Evolutionary conservation across 1,284 basidiomycete species (phyloP), one percentile per base, ranked within the genome.

Genomic region (Cryptococcus sp.): DNA sequence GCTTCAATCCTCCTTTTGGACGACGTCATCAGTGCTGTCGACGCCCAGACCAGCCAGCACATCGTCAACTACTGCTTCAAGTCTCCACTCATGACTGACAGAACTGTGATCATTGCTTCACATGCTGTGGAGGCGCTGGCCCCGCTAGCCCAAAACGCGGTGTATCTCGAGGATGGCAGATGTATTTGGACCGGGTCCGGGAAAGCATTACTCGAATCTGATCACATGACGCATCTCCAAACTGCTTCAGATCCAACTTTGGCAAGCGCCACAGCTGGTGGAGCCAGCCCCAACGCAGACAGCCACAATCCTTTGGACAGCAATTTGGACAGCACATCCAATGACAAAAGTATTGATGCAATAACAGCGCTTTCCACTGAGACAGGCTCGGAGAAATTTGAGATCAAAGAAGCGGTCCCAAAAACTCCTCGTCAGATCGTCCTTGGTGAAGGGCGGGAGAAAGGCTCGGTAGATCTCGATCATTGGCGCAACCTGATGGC

Each of bases 91-190:
- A 85, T 92, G 83, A 77, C 81, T 46, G 87, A 85, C 13, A 83
- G 92, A 45, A 94, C 92, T 0, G 78, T 93, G 60, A 85, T 94
- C 61, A 83, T 95, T 16, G 91, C 93, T 47, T 93, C 91, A n/a
- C 92, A 94, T 69, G 90, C 93, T 46, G 68, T 77, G 60, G 65
- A 68, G 35, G 47, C 75, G 3, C 59, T 77, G 27, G 65, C 72
- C 11, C 69, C 69, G 3, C 51, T 70, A 2, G 73, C 72, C 0
- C 20, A 58, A 0, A 61, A 70, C 19, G 61, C 75, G 17, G 66
- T 93, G 47, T 85, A 87, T 27, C 83, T 94, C 40, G 90, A 93
- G 63, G 91, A 93, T 63, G 92, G 92, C 13, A 83, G 84, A 8
- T 83, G 91, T 6, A 76, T 83, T 30, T 93, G 86, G 78, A 78